Base-by-base conservation (phyloP, 2,329 filamentous ascomycete species). In the Nemania sp. region DNA sequence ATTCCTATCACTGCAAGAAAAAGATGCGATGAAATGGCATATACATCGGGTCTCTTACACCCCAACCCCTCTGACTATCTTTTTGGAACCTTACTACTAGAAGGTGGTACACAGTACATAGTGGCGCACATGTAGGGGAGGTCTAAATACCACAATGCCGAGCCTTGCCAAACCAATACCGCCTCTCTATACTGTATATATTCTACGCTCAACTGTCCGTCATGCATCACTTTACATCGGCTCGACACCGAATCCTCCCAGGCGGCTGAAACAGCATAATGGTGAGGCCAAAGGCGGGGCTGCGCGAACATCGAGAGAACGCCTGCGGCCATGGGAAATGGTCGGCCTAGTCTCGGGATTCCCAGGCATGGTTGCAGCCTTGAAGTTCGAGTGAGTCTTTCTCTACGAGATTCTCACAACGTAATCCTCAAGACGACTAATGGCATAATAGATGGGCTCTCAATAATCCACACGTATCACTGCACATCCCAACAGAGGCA, bases 251-350 rank as follows among this genome's bases (percentile, higher is more conserved):
- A 90, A 98, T 76, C 95, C 96, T 49, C 89, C 90, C 1, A 88
- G 95, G 67, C 92, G 96, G 15, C 85, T 98, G 26, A 90, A 89
- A 69, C 96, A 98, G 79, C 96, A 99, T 81, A 99, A 99, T 86
- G 96, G 96, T 60, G 83, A 89, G 57, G 86, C 86, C 35, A 92
- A 89, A 76, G 96, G 96, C 59, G 96, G 96, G 41, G 96, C 96
- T 32, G 88, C 85, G 32, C 87, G 90, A 54, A 99, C 96, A 0
- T 88, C 91, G 11, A 86, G 88, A 60, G 80, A 83, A 54, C 89
- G 81, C 3, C 81, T 94, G 69, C 87, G 93, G 49, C 96, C 96
- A 0, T 98, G 96, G 94, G 92, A 97, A 77, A 97, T 97, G 92
- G 88, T 93, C 1, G 90, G 89, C 47, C 84, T 98, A 5, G 92